These are phyloP conservation scores for Sclerotinia glacialis DNA, from an alignment of 2,329 filamentous ascomycete species.

Conservation along the genomic window DNA sequence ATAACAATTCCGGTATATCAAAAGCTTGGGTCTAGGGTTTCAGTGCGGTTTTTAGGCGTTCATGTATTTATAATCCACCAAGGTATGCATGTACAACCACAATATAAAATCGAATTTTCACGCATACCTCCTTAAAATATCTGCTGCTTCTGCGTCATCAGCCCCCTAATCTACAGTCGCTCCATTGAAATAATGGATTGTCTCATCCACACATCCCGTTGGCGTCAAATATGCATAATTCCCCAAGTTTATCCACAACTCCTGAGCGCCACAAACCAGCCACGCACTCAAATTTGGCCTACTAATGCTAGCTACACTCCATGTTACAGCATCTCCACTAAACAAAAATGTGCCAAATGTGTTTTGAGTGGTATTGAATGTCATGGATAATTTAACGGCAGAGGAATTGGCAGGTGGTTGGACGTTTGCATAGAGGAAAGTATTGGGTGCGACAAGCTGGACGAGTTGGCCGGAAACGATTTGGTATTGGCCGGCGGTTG, in stretches of 20 bases:
- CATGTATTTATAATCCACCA: conserved; percentile 10
- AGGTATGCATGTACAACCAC: conserved; percentile 21
- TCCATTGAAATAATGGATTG: conserved; percentile 48
- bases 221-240: conserved; percentile 58
- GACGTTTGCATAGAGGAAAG: conserved; percentile 35
- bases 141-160: background rate
- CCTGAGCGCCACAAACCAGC: conserved; percentile 54
- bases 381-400: conserved; percentile 49
- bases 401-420: conserved; percentile 40
- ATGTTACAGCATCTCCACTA: conserved; percentile 57
- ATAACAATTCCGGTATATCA: conserved; percentile 3
- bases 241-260: conserved; percentile 57
- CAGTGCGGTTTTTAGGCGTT: background rate
- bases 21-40: background rate
- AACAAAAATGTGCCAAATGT: conserved; percentile 56
- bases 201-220: conserved; percentile 56
- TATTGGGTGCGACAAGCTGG: conserved; percentile 43
- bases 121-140: background rate
- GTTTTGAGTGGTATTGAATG: conserved; percentile 51
- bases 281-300: conserved; percentile 57
- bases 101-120: background rate
- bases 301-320: conserved; percentile 48
- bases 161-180: conserved; percentile 35
- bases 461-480: conserved; percentile 53
- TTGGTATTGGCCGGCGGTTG: conserved; percentile 57